Evolutionary conservation across 2,329 filamentous ascomycete species (phyloP).

Genomic region (Aspergillus glaucus): DNA sequence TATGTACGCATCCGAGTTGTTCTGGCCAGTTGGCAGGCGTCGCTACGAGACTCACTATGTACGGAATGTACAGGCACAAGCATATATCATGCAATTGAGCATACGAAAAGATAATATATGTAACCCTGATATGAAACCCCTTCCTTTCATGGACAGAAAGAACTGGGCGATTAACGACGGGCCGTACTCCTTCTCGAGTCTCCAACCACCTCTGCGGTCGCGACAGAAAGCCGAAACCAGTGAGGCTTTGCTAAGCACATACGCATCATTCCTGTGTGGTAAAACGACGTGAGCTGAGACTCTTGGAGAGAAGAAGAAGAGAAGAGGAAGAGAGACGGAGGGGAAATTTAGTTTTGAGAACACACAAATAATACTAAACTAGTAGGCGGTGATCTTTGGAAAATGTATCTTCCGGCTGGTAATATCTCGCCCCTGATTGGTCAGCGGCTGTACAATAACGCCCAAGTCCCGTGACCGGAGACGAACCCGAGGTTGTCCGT

Average conservation of each 20-base stretch:
- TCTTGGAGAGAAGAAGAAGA: conserved; percentile 25
- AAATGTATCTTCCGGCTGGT: conserved; percentile 32
- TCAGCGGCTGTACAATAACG: conserved; percentile 11
- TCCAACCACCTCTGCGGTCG: conserved; percentile 33
- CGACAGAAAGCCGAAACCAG: conserved; percentile 43
- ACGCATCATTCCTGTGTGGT: conserved; percentile 33
- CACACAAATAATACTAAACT: conserved; percentile 6
- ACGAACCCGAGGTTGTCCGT: conserved; percentile 36
- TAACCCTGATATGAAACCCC: conserved; percentile 48
- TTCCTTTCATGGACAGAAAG: conserved; percentile 39
- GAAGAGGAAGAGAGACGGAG: conserved; percentile 6
- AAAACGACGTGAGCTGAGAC: conserved; percentile 35
- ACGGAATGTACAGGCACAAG: neutral
- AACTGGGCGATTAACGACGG: conserved; percentile 48
- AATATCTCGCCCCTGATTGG: conserved; percentile 29
- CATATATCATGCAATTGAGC: neutral
- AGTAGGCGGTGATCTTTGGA: conserved; percentile 16
- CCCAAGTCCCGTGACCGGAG: conserved; percentile 28
- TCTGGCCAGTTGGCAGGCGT: too few relatives aligned
- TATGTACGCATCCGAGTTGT: too few relatives aligned
- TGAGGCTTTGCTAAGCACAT: conserved; percentile 34
- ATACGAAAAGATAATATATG: conserved; percentile 16
- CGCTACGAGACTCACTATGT: too few relatives aligned
- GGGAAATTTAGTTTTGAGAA: conserved; percentile 2
- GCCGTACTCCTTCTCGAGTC: conserved; percentile 36